phyloP scores from a whole-genome alignment of 2,329 filamentous ascomycete species.

The Dryadomyces quercus-mongolicae region DNA sequence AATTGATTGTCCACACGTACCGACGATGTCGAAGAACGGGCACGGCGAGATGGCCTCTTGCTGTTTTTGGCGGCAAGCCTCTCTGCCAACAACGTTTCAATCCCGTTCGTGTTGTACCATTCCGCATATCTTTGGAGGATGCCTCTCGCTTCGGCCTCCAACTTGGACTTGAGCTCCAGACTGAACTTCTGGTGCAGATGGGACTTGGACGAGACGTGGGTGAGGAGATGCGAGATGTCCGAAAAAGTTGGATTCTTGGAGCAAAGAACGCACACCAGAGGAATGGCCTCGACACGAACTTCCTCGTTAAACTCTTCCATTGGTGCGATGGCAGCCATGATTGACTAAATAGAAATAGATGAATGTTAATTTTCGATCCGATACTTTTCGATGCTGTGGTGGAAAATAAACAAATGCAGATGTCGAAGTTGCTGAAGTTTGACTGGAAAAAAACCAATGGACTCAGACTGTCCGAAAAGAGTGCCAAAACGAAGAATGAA shows the following conservation, averaged over 20 bases:
- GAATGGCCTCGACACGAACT: slow-evolving; percentile 30
- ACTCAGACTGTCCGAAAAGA: not conserved
- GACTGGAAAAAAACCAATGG: not conserved
- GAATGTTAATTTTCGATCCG: not conserved
- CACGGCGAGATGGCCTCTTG: slow-evolving; percentile 29
- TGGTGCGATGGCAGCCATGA: slow-evolving; percentile 24
- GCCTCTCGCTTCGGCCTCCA: slow-evolving; percentile 51
- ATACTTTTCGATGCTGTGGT: not conserved
- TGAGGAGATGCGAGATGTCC: slow-evolving; percentile 83
- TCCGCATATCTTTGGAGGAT: slow-evolving; percentile 56
- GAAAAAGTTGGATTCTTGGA: slow-evolving; percentile 71
- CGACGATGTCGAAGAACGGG: slow-evolving; percentile 12
- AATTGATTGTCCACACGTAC: slow-evolving; percentile 1
- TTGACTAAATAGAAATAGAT: slow-evolving; percentile 2
- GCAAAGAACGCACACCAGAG: slow-evolving; percentile 74
- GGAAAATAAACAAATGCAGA: slow-evolving; percentile 4
- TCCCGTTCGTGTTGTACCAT: slow-evolving; percentile 64
- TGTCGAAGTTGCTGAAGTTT: not conserved
- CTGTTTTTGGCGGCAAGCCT: slow-evolving; percentile 65
- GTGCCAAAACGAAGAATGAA: no score
- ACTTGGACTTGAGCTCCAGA: slow-evolving; percentile 57
- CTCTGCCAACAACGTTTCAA: slow-evolving; percentile 64
- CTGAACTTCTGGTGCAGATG: slow-evolving; percentile 79
- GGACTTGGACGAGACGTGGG: slow-evolving; percentile 85
- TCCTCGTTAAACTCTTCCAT: slow-evolving; percentile 10